These are phyloP conservation scores for Epicoccum sorghinum DNA, from an alignment of 2,329 filamentous ascomycete genomes.

Conservation along the genomic window DNA sequence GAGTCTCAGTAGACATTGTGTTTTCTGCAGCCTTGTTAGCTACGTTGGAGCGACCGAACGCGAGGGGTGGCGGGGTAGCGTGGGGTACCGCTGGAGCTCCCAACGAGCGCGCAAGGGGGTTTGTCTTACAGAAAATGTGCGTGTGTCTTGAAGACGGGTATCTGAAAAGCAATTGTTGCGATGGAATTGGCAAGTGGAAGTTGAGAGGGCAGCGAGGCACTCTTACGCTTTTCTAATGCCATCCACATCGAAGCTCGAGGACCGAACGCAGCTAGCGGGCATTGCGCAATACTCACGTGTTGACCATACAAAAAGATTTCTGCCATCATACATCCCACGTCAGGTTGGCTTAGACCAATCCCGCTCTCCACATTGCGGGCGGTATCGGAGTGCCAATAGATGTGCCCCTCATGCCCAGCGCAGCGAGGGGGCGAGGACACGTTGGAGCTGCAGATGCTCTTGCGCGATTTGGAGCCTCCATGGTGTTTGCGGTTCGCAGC, in stretches of 20 bases:
- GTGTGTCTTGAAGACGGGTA: slow-evolving; percentile 18
- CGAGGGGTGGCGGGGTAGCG: slow-evolving; percentile 39
- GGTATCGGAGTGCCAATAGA: slow-evolving; percentile 29
- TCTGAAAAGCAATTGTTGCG: slow-evolving; percentile 14
- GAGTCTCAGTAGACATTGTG: slow-evolving; percentile 49
- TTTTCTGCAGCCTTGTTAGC: slow-evolving; percentile 24
- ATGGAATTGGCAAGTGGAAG: slow-evolving; percentile 8
- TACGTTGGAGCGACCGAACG: slow-evolving; percentile 35
- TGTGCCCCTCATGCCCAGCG: slow-evolving; percentile 13
- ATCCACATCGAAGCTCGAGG: slow-evolving; percentile 19
- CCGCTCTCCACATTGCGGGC: slow-evolving; percentile 18
- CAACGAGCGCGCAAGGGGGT: background rate
- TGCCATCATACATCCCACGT: slow-evolving; percentile 29
- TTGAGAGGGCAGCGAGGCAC: slow-evolving; percentile 22
- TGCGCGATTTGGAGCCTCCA: slow-evolving; percentile 5
- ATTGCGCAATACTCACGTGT: slow-evolving; percentile 45
- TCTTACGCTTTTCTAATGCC: slow-evolving; percentile 32
- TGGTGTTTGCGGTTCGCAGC: background rate
- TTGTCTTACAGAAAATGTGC: slow-evolving; percentile 4
- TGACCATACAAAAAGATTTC: slow-evolving; percentile 33
- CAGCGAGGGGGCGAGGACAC: slow-evolving; percentile 3
- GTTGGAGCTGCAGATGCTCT: slow-evolving; percentile 1
- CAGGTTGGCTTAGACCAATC: slow-evolving; percentile 27
- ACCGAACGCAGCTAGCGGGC: slow-evolving; percentile 37
- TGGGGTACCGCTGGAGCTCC: slow-evolving; percentile 13